These are phyloP conservation scores for Aspergillus homomorphus DNA, from an alignment of 495 filamentous ascomycete genomes.

Conservation along the genomic window DNA sequence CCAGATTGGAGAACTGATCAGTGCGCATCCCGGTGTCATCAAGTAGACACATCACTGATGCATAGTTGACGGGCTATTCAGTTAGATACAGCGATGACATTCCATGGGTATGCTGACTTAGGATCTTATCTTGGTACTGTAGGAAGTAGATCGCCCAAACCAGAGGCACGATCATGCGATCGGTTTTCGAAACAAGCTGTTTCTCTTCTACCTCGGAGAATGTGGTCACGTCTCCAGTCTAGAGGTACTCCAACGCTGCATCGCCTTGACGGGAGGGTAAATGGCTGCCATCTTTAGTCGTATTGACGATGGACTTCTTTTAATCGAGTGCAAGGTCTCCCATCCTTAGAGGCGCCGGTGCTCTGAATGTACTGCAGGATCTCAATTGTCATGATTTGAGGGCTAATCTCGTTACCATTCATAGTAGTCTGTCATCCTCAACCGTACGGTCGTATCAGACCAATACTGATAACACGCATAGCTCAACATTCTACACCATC, in stretches of 20 bases:
- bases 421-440: background rate
- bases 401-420: background rate
- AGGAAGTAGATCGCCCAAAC: slow-evolving; percentile 54
- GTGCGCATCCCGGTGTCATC: slow-evolving; percentile 49
- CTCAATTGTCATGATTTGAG: background rate
- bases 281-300: slow-evolving; percentile 15
- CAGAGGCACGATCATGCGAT: slow-evolving; percentile 41
- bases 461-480: background rate
- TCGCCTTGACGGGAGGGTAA: slow-evolving; percentile 22
- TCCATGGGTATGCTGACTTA: slow-evolving; percentile 26
- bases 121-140: slow-evolving; percentile 65
- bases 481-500: background rate
- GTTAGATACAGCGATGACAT: background rate
- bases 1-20: slow-evolving; percentile 53
- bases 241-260: slow-evolving; percentile 29
- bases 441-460: background rate
- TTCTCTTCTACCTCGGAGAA: slow-evolving; percentile 31
- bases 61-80: slow-evolving; percentile 41
- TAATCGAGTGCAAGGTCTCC: slow-evolving; percentile 9
- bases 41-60: slow-evolving; percentile 56
- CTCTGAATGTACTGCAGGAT: background rate
- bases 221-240: slow-evolving; percentile 13
- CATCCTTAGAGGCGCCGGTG: background rate
- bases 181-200: slow-evolving; percentile 37
- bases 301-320: slow-evolving; percentile 13